phyloP scores from a whole-genome alignment of 257 asterid genomes.

The Dorcoceras hygrometricum region DNA sequence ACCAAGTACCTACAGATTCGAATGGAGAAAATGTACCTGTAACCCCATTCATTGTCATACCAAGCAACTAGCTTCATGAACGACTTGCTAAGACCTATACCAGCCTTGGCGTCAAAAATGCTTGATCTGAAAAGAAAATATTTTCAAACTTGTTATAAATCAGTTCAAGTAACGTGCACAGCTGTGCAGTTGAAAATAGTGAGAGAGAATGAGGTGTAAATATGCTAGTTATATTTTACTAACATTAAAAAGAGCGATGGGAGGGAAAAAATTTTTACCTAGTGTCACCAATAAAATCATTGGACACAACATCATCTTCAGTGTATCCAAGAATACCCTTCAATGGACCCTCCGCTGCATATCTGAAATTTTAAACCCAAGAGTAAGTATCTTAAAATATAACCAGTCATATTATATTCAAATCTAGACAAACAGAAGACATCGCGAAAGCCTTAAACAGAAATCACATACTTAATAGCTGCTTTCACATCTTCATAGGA shows the following conservation, averaged over 20 bases:
- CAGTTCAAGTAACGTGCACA: not conserved
- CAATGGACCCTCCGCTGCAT: constrained; percentile 90
- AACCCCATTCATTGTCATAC: constrained; percentile 99
- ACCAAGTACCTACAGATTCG: constrained; percentile 1
- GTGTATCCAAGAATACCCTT: constrained; percentile 97
- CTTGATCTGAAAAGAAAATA: constrained; percentile 59
- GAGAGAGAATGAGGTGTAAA: not conserved
- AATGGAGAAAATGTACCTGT: constrained; percentile 62
- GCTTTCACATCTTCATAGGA: constrained; percentile 97
- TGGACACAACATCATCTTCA: constrained; percentile 97
- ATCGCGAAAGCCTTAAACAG: constrained; percentile 1
- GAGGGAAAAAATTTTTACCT: constrained; percentile 44
- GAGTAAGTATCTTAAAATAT: not conserved
- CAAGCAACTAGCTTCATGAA: constrained; percentile 93
- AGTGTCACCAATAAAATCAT: constrained; percentile 91
- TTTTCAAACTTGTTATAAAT: not conserved
- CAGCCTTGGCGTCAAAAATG: constrained; percentile 98
- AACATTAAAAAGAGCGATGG: not conserved
- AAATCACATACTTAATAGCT: constrained; percentile 64
- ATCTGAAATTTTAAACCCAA: constrained; percentile 40
- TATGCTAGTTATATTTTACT: not conserved
- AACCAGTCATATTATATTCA: not conserved
- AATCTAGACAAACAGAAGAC: not conserved
- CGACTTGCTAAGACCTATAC: constrained; percentile 81
- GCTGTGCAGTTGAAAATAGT: not conserved